Evolutionary conservation across 257 asterid genomes (phyloP).

Genomic region (Solanum sejunctum): DNA sequence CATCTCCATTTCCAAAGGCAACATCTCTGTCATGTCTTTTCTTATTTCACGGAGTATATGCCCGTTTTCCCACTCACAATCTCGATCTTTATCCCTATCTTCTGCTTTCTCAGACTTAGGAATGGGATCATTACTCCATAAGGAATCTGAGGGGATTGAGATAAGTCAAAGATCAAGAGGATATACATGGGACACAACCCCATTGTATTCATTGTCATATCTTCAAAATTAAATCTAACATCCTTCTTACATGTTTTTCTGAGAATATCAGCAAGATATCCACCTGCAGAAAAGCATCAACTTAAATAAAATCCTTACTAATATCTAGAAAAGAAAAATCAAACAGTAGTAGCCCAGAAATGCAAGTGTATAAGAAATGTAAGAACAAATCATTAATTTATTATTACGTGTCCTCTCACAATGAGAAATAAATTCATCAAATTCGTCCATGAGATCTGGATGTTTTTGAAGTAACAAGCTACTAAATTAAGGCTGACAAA

Average conservation of each 20-base stretch:
- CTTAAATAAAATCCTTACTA: neutral
- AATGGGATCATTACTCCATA: slow-evolving; percentile 1
- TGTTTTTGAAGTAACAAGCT: slow-evolving; percentile 35
- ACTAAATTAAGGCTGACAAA: slow-evolving; percentile 28
- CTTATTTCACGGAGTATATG: neutral
- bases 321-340: slow-evolving; percentile 1
- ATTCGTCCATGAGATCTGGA: slow-evolving; percentile 49
- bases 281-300: slow-evolving; percentile 1
- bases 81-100: slow-evolving; percentile 10
- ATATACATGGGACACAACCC: neutral
- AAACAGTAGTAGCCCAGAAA: neutral
- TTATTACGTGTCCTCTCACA: slow-evolving; percentile 38
- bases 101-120: neutral
- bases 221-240: neutral
- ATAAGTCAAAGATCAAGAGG: neutral
- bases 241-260: neutral
- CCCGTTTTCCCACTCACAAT: slow-evolving; percentile 10
- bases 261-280: slow-evolving; percentile 2
- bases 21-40: slow-evolving; percentile 4
- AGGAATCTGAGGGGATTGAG: neutral
- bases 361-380: neutral
- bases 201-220: neutral
- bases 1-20: slow-evolving; percentile 3
- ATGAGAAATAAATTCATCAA: slow-evolving; percentile 36
- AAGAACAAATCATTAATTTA: slow-evolving; percentile 7